Evolutionary conservation across 2,329 filamentous ascomycete species (phyloP), one percentile per base, ranked within the genome.

Genomic region (Trichoderma asperellum): DNA sequence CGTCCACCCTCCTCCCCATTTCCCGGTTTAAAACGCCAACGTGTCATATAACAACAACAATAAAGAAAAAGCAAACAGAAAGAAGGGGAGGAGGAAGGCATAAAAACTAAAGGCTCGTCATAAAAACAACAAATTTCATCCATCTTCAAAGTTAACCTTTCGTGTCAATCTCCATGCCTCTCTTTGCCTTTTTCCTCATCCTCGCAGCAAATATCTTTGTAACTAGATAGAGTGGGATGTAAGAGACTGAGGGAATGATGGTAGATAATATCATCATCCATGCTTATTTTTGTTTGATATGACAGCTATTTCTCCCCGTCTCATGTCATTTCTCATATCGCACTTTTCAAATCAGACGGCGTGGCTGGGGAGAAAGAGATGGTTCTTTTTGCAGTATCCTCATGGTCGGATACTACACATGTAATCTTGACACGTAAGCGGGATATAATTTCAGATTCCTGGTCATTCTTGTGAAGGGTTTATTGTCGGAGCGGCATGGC

Each of bases 11-110:
- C 47, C 47, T 49, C 47, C 47, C 47, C 47, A 24, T 43, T 57
- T 62, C 49, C 66, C 43, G 35, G 21, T 58, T 52, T 61, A 64
- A 21, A 70, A 72, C 68, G 71, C 69, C 71, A 53, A 68, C 35
- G 35, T 69, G 62, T 67, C 43, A 70, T 49, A 24, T 56, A 49
- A 7, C 8, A 32, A 40, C 7, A 58, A 37, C 40, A 43, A 6
- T 43, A 43, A 43, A 43, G 16, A n/a, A n/a, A 43, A 43, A 43
- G 40, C 40, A 43, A 59, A 43, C n/a, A 43, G 27, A 40, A 40
- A 43, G 7, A 12, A 49, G 49, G 37, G 24, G 40, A 43, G 24
- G 7, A 16, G 34, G n/a, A 49, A 37, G 37, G 34, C 49, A 43
- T 12, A 59, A 56, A 34, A 64, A 66, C 47, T 40, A 27, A 52